Base-by-base conservation (phyloP, 2,329 filamentous ascomycete species). In the Macroventuria anomochaeta region DNA sequence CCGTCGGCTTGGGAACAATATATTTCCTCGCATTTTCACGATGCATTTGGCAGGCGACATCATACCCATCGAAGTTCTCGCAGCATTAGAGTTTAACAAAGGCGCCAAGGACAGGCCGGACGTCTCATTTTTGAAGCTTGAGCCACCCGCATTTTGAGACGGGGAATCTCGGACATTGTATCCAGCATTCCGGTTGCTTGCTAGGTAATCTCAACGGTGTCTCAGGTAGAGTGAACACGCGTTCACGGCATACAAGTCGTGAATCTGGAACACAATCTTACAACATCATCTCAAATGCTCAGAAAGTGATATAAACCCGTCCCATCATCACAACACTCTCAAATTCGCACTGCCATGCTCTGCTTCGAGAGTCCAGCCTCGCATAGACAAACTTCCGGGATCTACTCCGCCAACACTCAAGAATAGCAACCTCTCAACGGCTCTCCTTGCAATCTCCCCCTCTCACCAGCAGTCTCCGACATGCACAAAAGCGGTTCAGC, bases 301-400 rank as follows among this genome's bases (percentile, higher is more conserved):
- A n/a, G n/a, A n/a, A n/a, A n/a, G n/a, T n/a, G n/a, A n/a, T n/a
- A n/a, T n/a, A n/a, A n/a, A n/a, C n/a, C n/a, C n/a, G n/a, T n/a
- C n/a, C n/a, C n/a, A n/a, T n/a, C n/a, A n/a, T n/a, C n/a, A n/a
- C n/a, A n/a, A n/a, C n/a, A n/a, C n/a, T n/a, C n/a, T n/a, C n/a
- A n/a, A n/a, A n/a, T n/a, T n/a, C n/a, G n/a, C n/a, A n/a, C n/a
- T n/a, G n/a, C n/a, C n/a, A n/a, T n/a, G n/a, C n/a, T n/a, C n/a
- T n/a, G n/a, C n/a, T n/a, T n/a, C n/a, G n/a, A n/a, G n/a, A n/a
- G n/a, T 13, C 18, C 39, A 37, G 25, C 32, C 34, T 46, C 17
- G 29, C 41, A 15, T 21, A 34, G 37, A 42, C 42, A 53, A 53
- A 53, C 50, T 42, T 47, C 43, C 50, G 43, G 50, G n/a, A 28